Evolutionary conservation across 2,329 filamentous ascomycete species (phyloP).

Genomic region (Colletotrichum viniferum): DNA sequence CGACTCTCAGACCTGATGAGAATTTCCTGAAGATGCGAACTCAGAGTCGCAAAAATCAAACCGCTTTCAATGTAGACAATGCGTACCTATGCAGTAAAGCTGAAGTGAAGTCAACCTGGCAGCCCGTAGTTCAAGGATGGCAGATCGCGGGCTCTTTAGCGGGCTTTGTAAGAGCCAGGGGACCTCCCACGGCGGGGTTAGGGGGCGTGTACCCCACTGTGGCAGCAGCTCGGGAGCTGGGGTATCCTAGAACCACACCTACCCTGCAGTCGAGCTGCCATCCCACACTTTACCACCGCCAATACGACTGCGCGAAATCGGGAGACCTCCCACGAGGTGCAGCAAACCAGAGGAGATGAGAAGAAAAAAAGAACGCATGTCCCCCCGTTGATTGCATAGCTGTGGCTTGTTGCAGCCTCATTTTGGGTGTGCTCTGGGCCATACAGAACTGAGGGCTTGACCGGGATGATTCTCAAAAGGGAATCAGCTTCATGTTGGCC

Average conservation of each 20-base stretch:
- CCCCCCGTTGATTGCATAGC: background rate
- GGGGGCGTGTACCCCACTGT: background rate
- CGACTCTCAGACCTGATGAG: background rate
- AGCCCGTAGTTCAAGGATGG: background rate
- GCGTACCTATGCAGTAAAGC: background rate
- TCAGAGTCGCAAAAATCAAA: background rate
- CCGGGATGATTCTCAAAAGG: background rate
- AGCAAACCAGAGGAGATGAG: background rate
- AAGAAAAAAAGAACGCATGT: background rate
- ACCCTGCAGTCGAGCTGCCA: background rate
- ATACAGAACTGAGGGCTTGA: background rate
- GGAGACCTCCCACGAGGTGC: background rate
- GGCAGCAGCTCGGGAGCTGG: background rate
- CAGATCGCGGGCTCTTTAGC: background rate
- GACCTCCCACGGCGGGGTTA: conserved; percentile 2
- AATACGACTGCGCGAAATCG: conserved; percentile 2
- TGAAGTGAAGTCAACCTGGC: background rate
- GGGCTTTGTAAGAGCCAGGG: background rate
- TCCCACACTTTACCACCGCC: background rate
- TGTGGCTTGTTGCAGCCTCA: background rate
- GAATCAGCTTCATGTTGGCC: background rate
- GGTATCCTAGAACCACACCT: conserved; percentile 8
- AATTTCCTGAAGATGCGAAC: background rate
- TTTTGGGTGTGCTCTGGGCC: background rate
- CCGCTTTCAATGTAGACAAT: background rate